Conservation (phyloP, 371 early-diverging fungal species). For the Mortierella polycephala region DNA sequence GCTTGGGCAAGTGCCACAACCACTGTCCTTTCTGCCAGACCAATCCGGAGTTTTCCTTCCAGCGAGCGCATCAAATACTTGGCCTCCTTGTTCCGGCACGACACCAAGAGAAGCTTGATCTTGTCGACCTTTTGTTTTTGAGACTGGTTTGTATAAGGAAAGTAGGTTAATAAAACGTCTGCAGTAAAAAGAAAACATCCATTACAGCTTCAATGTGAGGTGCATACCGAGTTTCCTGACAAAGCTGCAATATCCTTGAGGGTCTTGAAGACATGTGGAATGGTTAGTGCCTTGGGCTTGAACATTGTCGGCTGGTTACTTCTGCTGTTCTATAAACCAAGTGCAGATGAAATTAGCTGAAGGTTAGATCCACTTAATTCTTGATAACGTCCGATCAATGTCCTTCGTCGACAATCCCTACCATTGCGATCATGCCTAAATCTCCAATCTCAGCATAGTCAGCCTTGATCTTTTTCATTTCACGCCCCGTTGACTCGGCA, state of each 20-base stretch:
- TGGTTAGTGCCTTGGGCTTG: slow-evolving; percentile 83
- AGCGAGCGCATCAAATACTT: slow-evolving; percentile 94
- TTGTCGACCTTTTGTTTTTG: slow-evolving; percentile 85
- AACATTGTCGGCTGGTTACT: slow-evolving; percentile 81
- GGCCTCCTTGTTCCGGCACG: slow-evolving; percentile 88
- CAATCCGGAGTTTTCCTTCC: slow-evolving; percentile 97
- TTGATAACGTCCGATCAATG: not conserved
- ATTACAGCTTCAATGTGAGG: not conserved
- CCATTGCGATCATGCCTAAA: slow-evolving; percentile 92
- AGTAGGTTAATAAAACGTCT: not conserved
- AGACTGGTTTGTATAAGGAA: slow-evolving; percentile 57
- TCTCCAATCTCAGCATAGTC: slow-evolving; percentile 89
- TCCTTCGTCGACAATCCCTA: slow-evolving; percentile 18
- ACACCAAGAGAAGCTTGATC: slow-evolving; percentile 85
- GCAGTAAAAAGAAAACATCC: too few relatives aligned
- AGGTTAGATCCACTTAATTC: not conserved
- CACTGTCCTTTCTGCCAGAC: slow-evolving; percentile 96
- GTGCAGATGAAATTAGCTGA: not conserved
- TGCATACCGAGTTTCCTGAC: slow-evolving; percentile 77
- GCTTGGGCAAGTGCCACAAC: slow-evolving; percentile 90
- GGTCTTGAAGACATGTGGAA: slow-evolving; percentile 85
- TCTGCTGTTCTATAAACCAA: slow-evolving; percentile 69
- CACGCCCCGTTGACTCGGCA: slow-evolving; percentile 87
- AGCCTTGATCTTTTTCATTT: slow-evolving; percentile 79
- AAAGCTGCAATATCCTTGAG: slow-evolving; percentile 90